Evolutionary conservation across 306 rosid genomes (phyloP).

Genomic region (Clitoria ternatea): DNA sequence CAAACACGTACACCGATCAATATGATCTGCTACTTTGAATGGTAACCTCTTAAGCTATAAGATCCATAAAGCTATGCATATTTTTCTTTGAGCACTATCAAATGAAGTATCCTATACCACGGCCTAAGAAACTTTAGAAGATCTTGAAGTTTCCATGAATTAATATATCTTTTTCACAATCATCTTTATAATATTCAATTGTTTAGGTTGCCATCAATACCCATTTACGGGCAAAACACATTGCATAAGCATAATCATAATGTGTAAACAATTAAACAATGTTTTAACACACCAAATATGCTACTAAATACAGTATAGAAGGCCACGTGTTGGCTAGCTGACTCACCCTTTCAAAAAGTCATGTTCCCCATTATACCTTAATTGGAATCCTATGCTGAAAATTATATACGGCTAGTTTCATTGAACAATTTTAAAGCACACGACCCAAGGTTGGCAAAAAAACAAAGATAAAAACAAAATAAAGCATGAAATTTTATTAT

Average conservation of each 20-base stretch:
- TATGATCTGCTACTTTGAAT: constrained; percentile 5
- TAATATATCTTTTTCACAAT: constrained; percentile 17
- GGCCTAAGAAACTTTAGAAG: constrained; percentile 26
- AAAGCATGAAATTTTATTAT: too few species aligned
- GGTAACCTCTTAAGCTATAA: not conserved
- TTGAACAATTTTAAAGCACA: constrained; percentile 19
- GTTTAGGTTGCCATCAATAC: constrained; percentile 39
- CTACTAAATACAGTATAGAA: constrained; percentile 16
- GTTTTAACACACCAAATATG: constrained; percentile 28
- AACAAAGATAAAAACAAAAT: not conserved
- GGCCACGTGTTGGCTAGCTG: constrained; percentile 44
- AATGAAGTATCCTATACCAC: constrained; percentile 27
- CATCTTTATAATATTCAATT: constrained; percentile 29
- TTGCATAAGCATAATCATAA: not conserved
- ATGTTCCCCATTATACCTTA: constrained; percentile 43
- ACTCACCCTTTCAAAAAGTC: constrained; percentile 26
- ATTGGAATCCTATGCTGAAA: constrained; percentile 35
- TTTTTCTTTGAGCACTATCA: constrained; percentile 17
- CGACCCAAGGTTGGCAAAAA: constrained; percentile 21
- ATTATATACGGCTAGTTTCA: constrained; percentile 18
- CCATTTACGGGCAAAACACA: constrained; percentile 38
- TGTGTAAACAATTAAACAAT: constrained; percentile 32
- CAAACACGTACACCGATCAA: constrained; percentile 7
- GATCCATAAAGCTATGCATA: not conserved
- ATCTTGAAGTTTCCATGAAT: constrained; percentile 28